phyloP scores from a whole-genome alignment of 768 basidiomycete genomes.

The Mycena vulgaris region DNA sequence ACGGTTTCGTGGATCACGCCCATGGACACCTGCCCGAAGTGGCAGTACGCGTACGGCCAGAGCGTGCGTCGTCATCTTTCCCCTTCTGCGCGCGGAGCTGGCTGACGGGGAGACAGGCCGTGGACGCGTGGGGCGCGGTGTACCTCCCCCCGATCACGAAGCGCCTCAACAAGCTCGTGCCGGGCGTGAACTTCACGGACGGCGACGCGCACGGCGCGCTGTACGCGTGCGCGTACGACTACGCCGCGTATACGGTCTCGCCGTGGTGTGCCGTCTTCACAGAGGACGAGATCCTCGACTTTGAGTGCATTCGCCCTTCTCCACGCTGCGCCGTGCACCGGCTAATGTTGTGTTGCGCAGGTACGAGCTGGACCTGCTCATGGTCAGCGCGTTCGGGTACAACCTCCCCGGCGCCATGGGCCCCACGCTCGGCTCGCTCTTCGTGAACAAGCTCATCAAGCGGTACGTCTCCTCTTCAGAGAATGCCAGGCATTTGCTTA shows the following conservation, averaged over 20 bases:
- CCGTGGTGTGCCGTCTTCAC: slow-evolving; percentile 44
- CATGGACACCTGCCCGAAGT: slow-evolving; percentile 56
- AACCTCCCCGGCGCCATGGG: slow-evolving; percentile 39
- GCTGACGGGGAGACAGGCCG: slow-evolving; percentile 14
- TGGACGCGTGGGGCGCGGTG: slow-evolving; percentile 49
- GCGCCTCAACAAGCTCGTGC: slow-evolving; percentile 44
- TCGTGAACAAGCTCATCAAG: slow-evolving; percentile 56
- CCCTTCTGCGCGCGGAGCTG: not conserved
- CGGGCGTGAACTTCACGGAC: slow-evolving; percentile 5
- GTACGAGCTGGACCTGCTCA: slow-evolving; percentile 47
- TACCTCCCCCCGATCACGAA: slow-evolving; percentile 47
- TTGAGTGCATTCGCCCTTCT: not conserved
- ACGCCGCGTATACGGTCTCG: not conserved
- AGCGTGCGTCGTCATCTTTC: slow-evolving; percentile 38
- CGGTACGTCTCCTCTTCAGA: slow-evolving; percentile 40
- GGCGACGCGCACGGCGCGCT: slow-evolving; percentile 33
- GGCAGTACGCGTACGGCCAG: slow-evolving; percentile 50
- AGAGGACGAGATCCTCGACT: slow-evolving; percentile 42
- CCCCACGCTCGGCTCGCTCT: slow-evolving; percentile 56
- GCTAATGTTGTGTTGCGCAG: slow-evolving; percentile 47
- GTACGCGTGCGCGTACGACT: slow-evolving; percentile 23
- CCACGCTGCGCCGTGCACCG: too few species aligned
- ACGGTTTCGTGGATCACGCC: slow-evolving; percentile 61
- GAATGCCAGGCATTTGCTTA: too few species aligned
- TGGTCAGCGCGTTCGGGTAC: slow-evolving; percentile 2